Conservation (phyloP, 2,329 filamentous ascomycete species). For the Ramularia endophylla region DNA sequence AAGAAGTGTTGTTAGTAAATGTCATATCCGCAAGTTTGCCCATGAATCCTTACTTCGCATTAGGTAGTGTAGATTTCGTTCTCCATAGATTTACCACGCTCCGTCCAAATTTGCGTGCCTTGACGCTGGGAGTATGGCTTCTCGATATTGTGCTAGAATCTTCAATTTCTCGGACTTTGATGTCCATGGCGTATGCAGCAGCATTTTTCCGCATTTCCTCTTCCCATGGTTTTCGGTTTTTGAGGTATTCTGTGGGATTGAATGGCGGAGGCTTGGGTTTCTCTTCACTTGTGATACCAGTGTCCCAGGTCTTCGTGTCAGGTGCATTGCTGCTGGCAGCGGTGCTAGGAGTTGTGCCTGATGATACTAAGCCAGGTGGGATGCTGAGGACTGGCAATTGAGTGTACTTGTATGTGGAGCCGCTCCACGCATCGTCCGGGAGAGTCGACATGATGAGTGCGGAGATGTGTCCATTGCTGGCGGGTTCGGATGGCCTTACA, state of each 20-base stretch:
- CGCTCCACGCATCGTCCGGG: conserved; percentile 5
- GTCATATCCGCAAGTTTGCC: too few relatives aligned
- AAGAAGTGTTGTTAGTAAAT: too few relatives aligned
- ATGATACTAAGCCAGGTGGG: conserved; percentile 11
- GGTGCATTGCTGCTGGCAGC: conserved; percentile 11
- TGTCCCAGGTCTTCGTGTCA: conserved; percentile 14
- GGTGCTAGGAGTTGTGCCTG: conserved; percentile 13
- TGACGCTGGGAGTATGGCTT: conserved; percentile 27
- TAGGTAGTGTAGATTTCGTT: conserved; percentile 19
- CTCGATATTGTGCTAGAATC: conserved; percentile 20
- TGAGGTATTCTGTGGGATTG: conserved; percentile 28
- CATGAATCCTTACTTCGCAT: too few relatives aligned
- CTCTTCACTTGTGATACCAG: conserved; percentile 10
- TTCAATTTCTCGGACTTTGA: conserved; percentile 28
- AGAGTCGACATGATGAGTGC: conserved; percentile 4
- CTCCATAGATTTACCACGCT: conserved; percentile 30
- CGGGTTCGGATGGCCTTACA: conserved; percentile 11
- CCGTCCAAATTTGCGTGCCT: conserved; percentile 29
- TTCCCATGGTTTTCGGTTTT: conserved; percentile 28
- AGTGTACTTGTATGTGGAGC: background rate
- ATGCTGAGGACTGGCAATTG: conserved; percentile 13
- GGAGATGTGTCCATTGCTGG: background rate
- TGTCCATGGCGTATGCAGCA: conserved; percentile 22
- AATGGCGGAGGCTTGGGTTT: conserved; percentile 25
- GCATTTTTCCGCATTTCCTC: conserved; percentile 25